Base-by-base conservation (phyloP, 306 rosid species). In the Dryas drummondii region DNA sequence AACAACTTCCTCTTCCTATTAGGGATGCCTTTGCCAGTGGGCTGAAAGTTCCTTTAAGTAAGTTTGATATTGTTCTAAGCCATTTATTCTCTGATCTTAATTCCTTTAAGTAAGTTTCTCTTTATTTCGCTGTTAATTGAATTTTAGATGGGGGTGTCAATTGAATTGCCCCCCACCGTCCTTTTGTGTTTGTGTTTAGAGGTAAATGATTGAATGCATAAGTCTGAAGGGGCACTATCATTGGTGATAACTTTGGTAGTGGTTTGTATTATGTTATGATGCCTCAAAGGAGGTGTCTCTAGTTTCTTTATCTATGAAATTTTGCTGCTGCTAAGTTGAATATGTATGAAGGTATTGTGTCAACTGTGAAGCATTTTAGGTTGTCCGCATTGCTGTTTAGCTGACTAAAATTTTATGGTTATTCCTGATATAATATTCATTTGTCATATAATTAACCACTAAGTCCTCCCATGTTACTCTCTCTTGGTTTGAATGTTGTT, bases 11-110 rank as follows among this genome's bases (percentile, higher is more conserved):
- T 54, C 73, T 73, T 51, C 89, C 97, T 68, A 72, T 94, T 72
- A 86, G 89, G 32, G 97, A 92, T 85, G 89, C 87, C 63, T 54
- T 92, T 59, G 32, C 87, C 76, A 66, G 78, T 72, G 99, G 99
- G 64, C 87, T 94, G 62, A 90, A 74, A 86, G 78, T 94, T 84
- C 97, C 99, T 80, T 85, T 94, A 52, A 75, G 99, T 94, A 86
- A 78, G 96, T 71, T 57, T 70, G 9, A 5, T 55, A 56, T 40
- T 56, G 37, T 53, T 70, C 16, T 70, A 46, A 53, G 7, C 57
- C 68, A 5, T 77, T 47, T 63, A 37, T 12, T 55, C 2, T 62
- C 12, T 62, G 58, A 14, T 72, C 57, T 32, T 15, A 56, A 17
- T 41, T 22, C 22, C 22, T 22, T 22, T 22, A 22, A 22, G 22